Evolutionary conservation across 345 rosid genomes (phyloP).

Genomic region (Zanthoxylum bungeanum): DNA sequence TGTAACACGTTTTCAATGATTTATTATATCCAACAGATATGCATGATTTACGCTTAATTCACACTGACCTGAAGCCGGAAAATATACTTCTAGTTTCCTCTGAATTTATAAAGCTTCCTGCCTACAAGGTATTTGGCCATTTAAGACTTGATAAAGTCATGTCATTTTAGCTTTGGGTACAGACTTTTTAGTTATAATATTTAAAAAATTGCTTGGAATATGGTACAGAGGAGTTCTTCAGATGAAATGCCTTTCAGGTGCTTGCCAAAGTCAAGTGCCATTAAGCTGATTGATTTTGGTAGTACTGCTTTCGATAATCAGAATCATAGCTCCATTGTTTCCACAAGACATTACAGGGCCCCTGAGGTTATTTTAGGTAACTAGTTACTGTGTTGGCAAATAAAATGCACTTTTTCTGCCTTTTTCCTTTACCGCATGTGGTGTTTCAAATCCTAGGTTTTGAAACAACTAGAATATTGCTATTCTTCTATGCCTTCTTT

Average conservation of each 20-base stretch:
- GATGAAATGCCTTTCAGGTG: constrained; percentile 54
- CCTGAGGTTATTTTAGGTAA: constrained; percentile 84
- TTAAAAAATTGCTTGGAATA: constrained; percentile 27
- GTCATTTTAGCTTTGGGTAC: constrained; percentile 30
- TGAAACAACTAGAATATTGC: constrained; percentile 6
- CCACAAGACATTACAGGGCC: constrained; percentile 85
- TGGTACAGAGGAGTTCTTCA: constrained; percentile 52
- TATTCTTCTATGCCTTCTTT: neutral
- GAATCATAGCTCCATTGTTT: constrained; percentile 73
- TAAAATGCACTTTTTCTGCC: constrained; percentile 15
- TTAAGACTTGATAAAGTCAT: constrained; percentile 11
- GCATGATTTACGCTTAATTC: constrained; percentile 76
- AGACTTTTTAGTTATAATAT: constrained; percentile 9
- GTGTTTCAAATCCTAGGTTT: constrained; percentile 1
- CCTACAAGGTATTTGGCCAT: constrained; percentile 53
- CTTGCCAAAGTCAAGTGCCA: constrained; percentile 86
- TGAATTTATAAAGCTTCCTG: constrained; percentile 66
- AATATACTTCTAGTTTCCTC: constrained; percentile 78
- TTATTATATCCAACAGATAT: constrained; percentile 53
- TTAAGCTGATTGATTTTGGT: constrained; percentile 91
- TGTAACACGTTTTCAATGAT: constrained; percentile 15
- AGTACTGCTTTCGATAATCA: constrained; percentile 75
- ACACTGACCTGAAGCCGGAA: constrained; percentile 91
- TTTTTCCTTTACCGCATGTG: constrained; percentile 11
- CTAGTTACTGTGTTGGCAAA: constrained; percentile 23